phyloP scores from a whole-genome alignment of 169 alveolate species.

The Ichthyophthirius multifiliis region DNA sequence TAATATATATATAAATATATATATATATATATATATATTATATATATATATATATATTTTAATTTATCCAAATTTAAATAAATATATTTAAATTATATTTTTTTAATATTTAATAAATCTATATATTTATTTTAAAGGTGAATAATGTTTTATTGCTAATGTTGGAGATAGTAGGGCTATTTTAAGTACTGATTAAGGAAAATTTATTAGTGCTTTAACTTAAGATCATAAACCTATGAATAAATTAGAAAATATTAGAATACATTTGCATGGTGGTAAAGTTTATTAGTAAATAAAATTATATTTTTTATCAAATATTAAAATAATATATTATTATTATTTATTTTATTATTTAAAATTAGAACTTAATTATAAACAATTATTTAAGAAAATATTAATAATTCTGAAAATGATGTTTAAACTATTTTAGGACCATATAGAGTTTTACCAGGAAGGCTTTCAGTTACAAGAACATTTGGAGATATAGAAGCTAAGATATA shows the following conservation, averaged over 20 bases:
- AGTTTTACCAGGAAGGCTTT: constrained; percentile 84
- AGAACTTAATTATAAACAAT: constrained; percentile 52
- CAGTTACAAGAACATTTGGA: constrained; percentile 74
- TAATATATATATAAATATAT: neutral
- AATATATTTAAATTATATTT: neutral
- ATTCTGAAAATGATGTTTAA: constrained; percentile 16
- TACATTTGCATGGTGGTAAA: constrained; percentile 64
- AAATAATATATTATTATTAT: constrained; percentile 65
- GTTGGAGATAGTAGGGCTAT: constrained; percentile 90
- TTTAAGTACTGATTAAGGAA: constrained; percentile 60
- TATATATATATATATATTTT: neutral
- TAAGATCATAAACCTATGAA: constrained; percentile 84
- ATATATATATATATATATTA: neutral
- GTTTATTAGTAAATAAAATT: constrained; percentile 49
- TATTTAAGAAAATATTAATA: constrained; percentile 32
- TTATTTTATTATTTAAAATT: constrained; percentile 41
- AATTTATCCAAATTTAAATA: neutral
- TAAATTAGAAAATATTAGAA: constrained; percentile 66
- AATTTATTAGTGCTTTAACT: constrained; percentile 43
- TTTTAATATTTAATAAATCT: neutral
- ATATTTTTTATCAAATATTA: constrained; percentile 11
- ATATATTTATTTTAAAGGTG: constrained; percentile 24
- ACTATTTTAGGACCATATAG: constrained; percentile 78
- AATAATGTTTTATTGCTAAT: constrained; percentile 73
- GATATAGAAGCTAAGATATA: constrained; percentile 63